Evolutionary conservation across 1,139 yeast species (phyloP).

Genomic region (Candida dubliniensis): DNA sequence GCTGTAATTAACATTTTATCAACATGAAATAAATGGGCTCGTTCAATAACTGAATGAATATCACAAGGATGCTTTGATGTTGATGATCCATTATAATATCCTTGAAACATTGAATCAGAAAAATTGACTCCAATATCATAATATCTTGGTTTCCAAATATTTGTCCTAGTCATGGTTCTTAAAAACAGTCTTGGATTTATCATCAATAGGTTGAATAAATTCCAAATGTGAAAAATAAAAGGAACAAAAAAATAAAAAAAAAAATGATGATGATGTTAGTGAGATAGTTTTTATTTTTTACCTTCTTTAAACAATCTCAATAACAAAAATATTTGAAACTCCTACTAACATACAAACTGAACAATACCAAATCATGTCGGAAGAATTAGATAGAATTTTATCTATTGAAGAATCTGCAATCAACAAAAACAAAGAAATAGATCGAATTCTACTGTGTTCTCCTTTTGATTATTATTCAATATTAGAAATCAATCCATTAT

Average conservation of each 20-base stretch:
- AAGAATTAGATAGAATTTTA: constrained; percentile 35
- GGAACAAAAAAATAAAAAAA: background rate
- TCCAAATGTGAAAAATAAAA: background rate
- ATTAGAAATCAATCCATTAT: constrained; percentile 46
- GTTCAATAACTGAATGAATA: constrained; percentile 56
- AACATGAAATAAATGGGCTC: constrained; percentile 71
- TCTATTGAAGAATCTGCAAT: constrained; percentile 36
- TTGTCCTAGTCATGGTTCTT: constrained; percentile 5
- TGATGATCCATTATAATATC: constrained; percentile 67
- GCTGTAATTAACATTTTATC: constrained; percentile 78
- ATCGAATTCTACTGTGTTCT: constrained; percentile 49
- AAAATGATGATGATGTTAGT: background rate
- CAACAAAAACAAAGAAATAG: constrained; percentile 54
- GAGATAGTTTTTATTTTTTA: no score
- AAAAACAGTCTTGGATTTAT: background rate
- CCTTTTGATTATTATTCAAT: constrained; percentile 56
- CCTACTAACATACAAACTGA: no score
- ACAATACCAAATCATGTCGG: constrained; percentile 8
- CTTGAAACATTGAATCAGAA: constrained; percentile 86
- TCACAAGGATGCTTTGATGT: constrained; percentile 63
- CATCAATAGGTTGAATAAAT: background rate
- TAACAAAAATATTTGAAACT: no score
- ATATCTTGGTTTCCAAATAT: constrained; percentile 43
- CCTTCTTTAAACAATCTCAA: background rate
- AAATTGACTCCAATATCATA: constrained; percentile 73